Evolutionary conservation across 768 basidiomycete species (phyloP).

Genomic region (Mycena alexandri): DNA sequence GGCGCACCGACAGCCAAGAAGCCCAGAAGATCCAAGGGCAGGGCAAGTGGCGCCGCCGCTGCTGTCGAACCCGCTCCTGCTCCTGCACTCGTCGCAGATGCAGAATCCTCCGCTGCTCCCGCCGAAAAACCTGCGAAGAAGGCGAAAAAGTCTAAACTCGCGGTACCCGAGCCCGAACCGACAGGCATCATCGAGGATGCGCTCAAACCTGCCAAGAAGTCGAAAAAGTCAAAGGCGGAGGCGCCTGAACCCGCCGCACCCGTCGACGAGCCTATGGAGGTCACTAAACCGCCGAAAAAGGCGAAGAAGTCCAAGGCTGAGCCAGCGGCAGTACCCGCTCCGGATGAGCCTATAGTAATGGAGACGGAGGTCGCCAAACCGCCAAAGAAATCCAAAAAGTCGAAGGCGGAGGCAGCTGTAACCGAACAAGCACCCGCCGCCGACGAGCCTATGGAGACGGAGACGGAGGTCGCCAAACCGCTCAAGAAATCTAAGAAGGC

Average conservation of each 20-base stretch:
- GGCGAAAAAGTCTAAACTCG: conserved; percentile 41
- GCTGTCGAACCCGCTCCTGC: not conserved
- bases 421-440: conserved; percentile 13
- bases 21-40: too few species aligned
- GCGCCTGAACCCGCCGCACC: conserved; percentile 7
- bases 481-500: conserved; percentile 37
- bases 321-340: not conserved
- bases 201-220: conserved; percentile 25
- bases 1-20: not conserved
- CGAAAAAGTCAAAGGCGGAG: conserved; percentile 40
- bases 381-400: conserved; percentile 36
- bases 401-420: conserved; percentile 35
- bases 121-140: conserved; percentile 24
- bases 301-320: conserved; percentile 40
- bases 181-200: conserved; percentile 11
- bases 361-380: conserved; percentile 4
- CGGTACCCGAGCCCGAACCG: conserved; percentile 1
- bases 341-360: not conserved
- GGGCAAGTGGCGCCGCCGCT: not conserved
- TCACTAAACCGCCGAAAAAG: conserved; percentile 25
- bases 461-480: conserved; percentile 2
- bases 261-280: conserved; percentile 11
- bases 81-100: conserved; percentile 11
- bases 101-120: not conserved
- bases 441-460: conserved; percentile 1